Evolutionary conservation across 148 eudicot genomes (phyloP).

Genomic region (Chenopodium suecicum): DNA sequence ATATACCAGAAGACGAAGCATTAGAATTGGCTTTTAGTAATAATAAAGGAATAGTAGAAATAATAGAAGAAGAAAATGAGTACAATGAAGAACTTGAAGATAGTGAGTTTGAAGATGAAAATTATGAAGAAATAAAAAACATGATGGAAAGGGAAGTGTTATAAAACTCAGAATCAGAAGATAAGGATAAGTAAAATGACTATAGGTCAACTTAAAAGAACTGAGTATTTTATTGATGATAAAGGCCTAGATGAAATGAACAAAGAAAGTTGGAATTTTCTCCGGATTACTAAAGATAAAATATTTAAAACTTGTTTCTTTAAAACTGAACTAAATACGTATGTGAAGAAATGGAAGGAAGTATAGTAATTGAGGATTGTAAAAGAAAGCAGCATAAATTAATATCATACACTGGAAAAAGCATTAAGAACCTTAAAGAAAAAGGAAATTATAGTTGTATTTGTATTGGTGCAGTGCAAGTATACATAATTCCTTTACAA

Average conservation of each 20-base stretch:
- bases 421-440: not conserved
- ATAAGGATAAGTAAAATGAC: not conserved
- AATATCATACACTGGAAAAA: not conserved
- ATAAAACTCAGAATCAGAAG: not conserved
- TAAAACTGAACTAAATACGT: not conserved
- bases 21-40: not conserved
- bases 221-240: no score
- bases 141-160: not conserved
- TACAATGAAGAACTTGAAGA: not conserved
- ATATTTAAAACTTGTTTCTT: no score
- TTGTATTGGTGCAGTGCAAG: not conserved
- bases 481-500: not conserved
- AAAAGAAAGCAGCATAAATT: not conserved
- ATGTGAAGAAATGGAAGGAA: slow-evolving; percentile 3
- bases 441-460: not conserved
- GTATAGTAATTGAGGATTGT: not conserved
- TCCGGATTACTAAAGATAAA: no score
- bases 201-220: not conserved
- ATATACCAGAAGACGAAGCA: not conserved
- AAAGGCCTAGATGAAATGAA: no score
- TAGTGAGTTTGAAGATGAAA: not conserved
- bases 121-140: not conserved
- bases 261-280: no score
- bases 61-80: not conserved
- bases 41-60: not conserved